Evolutionary conservation across 2,329 filamentous ascomycete genomes (phyloP), one percentile per base, ranked within the genome.

Genomic region (Calonectria honghensis): DNA sequence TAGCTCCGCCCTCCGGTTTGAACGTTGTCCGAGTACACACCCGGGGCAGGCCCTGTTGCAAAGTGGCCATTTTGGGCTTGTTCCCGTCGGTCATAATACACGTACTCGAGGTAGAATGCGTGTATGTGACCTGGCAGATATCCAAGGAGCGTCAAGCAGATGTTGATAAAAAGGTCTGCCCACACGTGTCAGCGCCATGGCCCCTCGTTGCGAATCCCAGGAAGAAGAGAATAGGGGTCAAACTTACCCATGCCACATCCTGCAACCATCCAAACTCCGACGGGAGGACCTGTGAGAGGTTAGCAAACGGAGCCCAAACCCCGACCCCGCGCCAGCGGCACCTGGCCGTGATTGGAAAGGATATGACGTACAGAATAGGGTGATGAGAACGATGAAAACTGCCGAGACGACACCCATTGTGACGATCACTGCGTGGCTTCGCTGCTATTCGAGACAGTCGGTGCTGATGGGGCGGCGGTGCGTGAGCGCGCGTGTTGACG

Each of bases 31-130:
- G 92, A 94, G 83, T 93, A 96, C 24, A 96, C 90, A 35, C 93
- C 93, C 0, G 94, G 92, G 1, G 93, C 93, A 2, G 88, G 89
- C 11, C 85, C 81, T 5, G 88, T 86, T 27, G 89, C 86, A 73
- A 89, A 88, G 14, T 88, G 87, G 6, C 94, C 94, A 41, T 90
- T 86, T 59, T 88, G 85, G 2, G 89, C 89, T 82, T 93, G 90
- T 79, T 95, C 92, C 68, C 89, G 90, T 50, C 93, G 93, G 80
- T 95, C 91, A 84, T 93, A 96, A 87, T 96, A 98, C 76, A 97
- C 88, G 83, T 96, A 97, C 85, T 96, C 92, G 75, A 95, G 79
- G 83, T 96, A 97, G 84, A 96, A 96, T 54, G 94, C 94, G 83
- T 96, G 93, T 52, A 96, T 90, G 78, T 95, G 93, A 10, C 94